Base-by-base conservation (phyloP, 495 filamentous ascomycete genomes). In the Hyaloscypha hepaticicola region DNA sequence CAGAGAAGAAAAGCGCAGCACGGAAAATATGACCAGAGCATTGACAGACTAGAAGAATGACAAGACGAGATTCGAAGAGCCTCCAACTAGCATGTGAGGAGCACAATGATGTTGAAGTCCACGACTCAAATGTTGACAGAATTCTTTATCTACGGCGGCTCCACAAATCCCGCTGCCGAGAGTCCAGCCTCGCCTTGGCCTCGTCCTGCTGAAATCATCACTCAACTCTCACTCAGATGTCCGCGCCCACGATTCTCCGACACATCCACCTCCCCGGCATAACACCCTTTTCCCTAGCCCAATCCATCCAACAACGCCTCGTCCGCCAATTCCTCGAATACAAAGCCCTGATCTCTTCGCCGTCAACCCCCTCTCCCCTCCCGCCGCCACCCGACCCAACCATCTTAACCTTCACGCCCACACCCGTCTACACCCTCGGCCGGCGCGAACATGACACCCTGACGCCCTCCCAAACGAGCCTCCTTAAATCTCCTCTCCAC, bases 391-490 rank as follows among this genome's bases (percentile, higher is more conserved):
- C 69, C 3, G 27, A 25, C 16, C 91, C 95, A 28, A 87, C 85
- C 50, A 78, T 97, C 62, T 79, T 98, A 60, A 93, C 92, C 65
- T 93, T 95, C 79, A 85, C 89, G 60, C 92, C 93, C 48, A 76
- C 85, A 65, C 91, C 92, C 8, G 90, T 93, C 62, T 99, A 93
- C 77, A 98, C 95, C 29, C 88, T 89, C 68, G 95, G 95, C 64
- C 88, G 95, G 8, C 89, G 95, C 53, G 92, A 96, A 74, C 78
- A 86, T 2, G 79, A 80, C 14, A 81, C 83, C 1, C 81, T 88
- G 60, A 81, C 82, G 22, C 71, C 72, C 11, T 70, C 78, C 60
- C 67, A 72, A 25, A 70, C 66, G 19, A 71, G 63, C n/a, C 66
- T 78, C 26, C 71, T 64, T 19, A 66, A 33, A 59, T 58, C 22